Base-by-base conservation (phyloP, 495 filamentous ascomycete species). In the Friedmanniomyces simplex region DNA sequence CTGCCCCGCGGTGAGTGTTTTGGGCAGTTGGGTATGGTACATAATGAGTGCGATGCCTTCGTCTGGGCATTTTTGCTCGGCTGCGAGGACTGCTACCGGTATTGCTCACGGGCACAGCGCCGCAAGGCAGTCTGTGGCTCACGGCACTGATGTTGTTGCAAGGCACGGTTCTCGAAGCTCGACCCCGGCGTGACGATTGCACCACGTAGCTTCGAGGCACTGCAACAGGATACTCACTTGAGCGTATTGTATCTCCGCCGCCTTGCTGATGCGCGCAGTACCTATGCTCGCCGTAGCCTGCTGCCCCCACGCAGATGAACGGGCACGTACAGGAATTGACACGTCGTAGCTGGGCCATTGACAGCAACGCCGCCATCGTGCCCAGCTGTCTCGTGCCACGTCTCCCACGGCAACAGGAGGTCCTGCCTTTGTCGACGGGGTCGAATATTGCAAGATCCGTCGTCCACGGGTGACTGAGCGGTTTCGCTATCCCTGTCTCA, bases 401-500 rank as follows among this genome's bases (percentile, higher is more conserved):
- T 55, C 42, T 48, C 25, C 32, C 51, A 41, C n/a, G 6, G 37
- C n/a, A 24, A 42, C 51, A 54, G 32, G 39, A 54, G 36, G 22
- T 42, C 32, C 3, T 6, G 20, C 18, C 20, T 25, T 54, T 21
- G 14, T 11, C 16, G 34, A 37, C 49, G 49, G 26, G 18, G 6
- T 5, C 34, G 34, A 46, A 45, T 2, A 2, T 54, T 43, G 21
- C 4, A 42, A 30, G 13, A 22, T 42, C 12, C 52, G 25, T 43
- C 5, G 50, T 52, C 22, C 25, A 14, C 20, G 25, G 22, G 3
- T 50, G 46, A 28, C 20, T 2, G 49, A 25, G 1, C 42, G 18
- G 42, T 46, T 48, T 30, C n/a, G 54, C 46, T 30, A 52, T 34
- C 59, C 52, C 47, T 45, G 59, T 61, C 52, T 57, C 59, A 60